A percentile compares a stretch with the other conserved stretches of the same genome.
Evolutionary conservation across 768 basidiomycete species (phyloP).

Genomic region (Termitomyces titanicus): DNA sequence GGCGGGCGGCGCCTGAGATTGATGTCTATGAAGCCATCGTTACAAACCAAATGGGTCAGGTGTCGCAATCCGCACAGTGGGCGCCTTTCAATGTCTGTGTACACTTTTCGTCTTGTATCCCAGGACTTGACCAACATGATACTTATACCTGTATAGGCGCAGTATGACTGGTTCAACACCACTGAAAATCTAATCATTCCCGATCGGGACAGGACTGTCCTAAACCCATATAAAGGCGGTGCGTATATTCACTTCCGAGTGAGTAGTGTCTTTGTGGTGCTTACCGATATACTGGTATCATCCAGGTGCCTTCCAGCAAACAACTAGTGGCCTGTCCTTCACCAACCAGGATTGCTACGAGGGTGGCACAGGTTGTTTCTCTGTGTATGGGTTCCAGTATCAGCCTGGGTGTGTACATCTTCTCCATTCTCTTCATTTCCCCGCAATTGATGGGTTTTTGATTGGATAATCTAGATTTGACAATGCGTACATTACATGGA

Average conservation of each 20-base stretch:
- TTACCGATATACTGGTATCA: neutral
- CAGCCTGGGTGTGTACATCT: slow-evolving; percentile 36
- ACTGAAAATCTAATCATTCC: slow-evolving; percentile 45
- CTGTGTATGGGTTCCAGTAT: slow-evolving; percentile 47
- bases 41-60: slow-evolving; percentile 27
- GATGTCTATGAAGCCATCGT: slow-evolving; percentile 62
- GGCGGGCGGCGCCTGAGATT: slow-evolving; percentile 68
- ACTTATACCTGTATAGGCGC: slow-evolving; percentile 40
- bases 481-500: slow-evolving; percentile 59
- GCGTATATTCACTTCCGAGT: slow-evolving; percentile 46
- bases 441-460: neutral
- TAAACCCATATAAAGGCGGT: slow-evolving; percentile 65
- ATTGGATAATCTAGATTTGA: slow-evolving; percentile 28
- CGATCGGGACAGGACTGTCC: slow-evolving; percentile 38
- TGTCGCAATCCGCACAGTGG: slow-evolving; percentile 51
- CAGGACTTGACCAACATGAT: slow-evolving; percentile 24
- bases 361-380: slow-evolving; percentile 25
- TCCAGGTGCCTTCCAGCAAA: slow-evolving; percentile 60
- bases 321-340: slow-evolving; percentile 60
- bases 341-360: slow-evolving; percentile 70
- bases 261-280: neutral
- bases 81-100: slow-evolving; percentile 62
- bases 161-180: slow-evolving; percentile 54
- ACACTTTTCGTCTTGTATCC: slow-evolving; percentile 13
- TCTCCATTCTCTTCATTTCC: slow-evolving; percentile 26